These are phyloP conservation scores for Pseudophaeomoniella oleicola DNA, from an alignment of 2,329 filamentous ascomycete genomes.

Conservation along the genomic window DNA sequence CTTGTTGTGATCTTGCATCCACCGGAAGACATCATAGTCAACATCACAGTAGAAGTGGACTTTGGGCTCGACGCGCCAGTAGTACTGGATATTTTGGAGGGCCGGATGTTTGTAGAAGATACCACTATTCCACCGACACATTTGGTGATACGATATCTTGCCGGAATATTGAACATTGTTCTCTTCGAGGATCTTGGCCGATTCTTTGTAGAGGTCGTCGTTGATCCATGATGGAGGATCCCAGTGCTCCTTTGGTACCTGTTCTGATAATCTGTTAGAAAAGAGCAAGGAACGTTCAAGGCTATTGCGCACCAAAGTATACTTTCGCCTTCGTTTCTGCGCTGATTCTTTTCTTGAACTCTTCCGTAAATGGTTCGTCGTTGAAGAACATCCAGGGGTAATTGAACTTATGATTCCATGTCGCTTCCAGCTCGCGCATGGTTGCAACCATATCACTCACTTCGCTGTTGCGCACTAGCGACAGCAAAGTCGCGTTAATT, in stretches of 20 bases:
- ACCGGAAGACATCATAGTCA: conserved; percentile 96
- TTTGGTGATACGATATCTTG: conserved; percentile 87
- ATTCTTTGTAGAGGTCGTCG: conserved; percentile 69
- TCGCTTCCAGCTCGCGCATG: conserved; percentile 82
- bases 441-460: conserved; percentile 68
- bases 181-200: conserved; percentile 66
- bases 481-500: conserved; percentile 84
- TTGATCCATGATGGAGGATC: conserved; percentile 85
- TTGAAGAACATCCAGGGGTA: conserved; percentile 99
- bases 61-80: conserved; percentile 97
- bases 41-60: conserved; percentile 99
- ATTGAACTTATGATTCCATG: conserved; percentile 98
- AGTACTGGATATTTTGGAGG: conserved; percentile 68
- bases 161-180: conserved; percentile 81
- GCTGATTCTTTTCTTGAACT: conserved; percentile 74
- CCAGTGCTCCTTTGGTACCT: conserved; percentile 91
- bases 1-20: conserved; percentile 97
- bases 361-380: conserved; percentile 79
- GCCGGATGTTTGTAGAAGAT: conserved; percentile 96
- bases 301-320: conserved; percentile 37
- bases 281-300: conserved; percentile 9
- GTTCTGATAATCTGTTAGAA: conserved; percentile 41
- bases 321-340: conserved; percentile 80
- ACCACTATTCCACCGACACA: conserved; percentile 98
- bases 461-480: conserved; percentile 86